phyloP scores from a whole-genome alignment of 352 stramenopile genomes.

The Stephanocyclus meneghinianus region DNA sequence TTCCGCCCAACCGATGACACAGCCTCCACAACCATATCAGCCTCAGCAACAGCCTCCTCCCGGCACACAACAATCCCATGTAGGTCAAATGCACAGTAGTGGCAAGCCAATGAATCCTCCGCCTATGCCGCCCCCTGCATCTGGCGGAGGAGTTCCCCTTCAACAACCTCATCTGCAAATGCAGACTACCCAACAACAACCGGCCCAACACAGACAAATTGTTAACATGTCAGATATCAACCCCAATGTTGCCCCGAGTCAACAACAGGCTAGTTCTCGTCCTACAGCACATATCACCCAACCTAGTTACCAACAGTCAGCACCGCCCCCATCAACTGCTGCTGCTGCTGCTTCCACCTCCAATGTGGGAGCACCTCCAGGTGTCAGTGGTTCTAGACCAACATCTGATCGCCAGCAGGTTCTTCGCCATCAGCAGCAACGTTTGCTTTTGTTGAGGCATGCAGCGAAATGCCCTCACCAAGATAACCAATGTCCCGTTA shows the following conservation, averaged over 20 bases:
- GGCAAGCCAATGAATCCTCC: slow-evolving; percentile 15
- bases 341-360: slow-evolving; percentile 18
- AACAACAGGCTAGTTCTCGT: slow-evolving; percentile 19
- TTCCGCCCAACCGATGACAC: slow-evolving; percentile 13
- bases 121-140: slow-evolving; percentile 23
- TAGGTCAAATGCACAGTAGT: slow-evolving; percentile 25
- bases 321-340: slow-evolving; percentile 22
- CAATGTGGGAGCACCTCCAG: not conserved
- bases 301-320: slow-evolving; percentile 40
- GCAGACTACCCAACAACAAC: slow-evolving; percentile 44
- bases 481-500: slow-evolving; percentile 91
- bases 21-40: slow-evolving; percentile 44
- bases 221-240: slow-evolving; percentile 83
- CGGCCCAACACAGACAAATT: slow-evolving; percentile 64
- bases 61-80: slow-evolving; percentile 45
- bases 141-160: slow-evolving; percentile 16
- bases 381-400: slow-evolving; percentile 32
- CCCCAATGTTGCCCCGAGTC: slow-evolving; percentile 51
- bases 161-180: slow-evolving; percentile 47
- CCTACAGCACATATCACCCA: slow-evolving; percentile 36
- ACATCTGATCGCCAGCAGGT: slow-evolving; percentile 89
- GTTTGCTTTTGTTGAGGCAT: slow-evolving; percentile 94
- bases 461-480: slow-evolving; percentile 96
- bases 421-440: slow-evolving; percentile 96
- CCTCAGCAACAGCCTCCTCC: slow-evolving; percentile 43